Percentiles rank a stretch among this genome's conserved stretches.
phyloP scores from a whole-genome alignment of 768 basidiomycete genomes.

The Daedalea quercina region DNA sequence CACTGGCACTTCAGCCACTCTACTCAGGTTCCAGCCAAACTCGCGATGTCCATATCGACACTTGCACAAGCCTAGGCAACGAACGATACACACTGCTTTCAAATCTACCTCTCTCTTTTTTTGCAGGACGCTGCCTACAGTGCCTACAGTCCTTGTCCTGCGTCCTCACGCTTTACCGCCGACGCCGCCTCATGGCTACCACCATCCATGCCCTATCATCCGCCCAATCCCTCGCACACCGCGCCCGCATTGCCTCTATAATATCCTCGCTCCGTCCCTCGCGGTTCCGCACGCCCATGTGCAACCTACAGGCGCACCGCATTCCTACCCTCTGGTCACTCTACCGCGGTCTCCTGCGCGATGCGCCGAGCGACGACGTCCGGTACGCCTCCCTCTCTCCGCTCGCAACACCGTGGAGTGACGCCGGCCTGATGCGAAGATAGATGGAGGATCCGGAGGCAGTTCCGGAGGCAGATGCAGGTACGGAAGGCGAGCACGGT shows the following conservation, averaged over 20 bases:
- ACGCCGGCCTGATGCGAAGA: slow-evolving; percentile 31
- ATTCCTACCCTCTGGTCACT: slow-evolving; percentile 72
- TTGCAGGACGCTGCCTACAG: no score
- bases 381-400: slow-evolving; percentile 14
- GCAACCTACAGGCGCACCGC: slow-evolving; percentile 61
- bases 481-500: slow-evolving; percentile 50
- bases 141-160: no score
- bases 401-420: neutral
- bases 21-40: no score
- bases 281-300: slow-evolving; percentile 60
- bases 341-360: slow-evolving; percentile 61
- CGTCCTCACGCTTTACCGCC: no score
- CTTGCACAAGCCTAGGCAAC: no score
- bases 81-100: no score
- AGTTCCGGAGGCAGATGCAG: slow-evolving; percentile 47
- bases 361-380: slow-evolving; percentile 52
- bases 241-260: slow-evolving; percentile 43
- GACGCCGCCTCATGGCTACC: neutral
- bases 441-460: slow-evolving; percentile 45
- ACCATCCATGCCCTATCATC: neutral
- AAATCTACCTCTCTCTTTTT: no score
- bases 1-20: no score
- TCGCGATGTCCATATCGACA: no score
- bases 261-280: slow-evolving; percentile 54
- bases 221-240: slow-evolving; percentile 32